phyloP scores from a whole-genome alignment of 106 monocot genomes.

The Phalaenopsis equestris region DNA sequence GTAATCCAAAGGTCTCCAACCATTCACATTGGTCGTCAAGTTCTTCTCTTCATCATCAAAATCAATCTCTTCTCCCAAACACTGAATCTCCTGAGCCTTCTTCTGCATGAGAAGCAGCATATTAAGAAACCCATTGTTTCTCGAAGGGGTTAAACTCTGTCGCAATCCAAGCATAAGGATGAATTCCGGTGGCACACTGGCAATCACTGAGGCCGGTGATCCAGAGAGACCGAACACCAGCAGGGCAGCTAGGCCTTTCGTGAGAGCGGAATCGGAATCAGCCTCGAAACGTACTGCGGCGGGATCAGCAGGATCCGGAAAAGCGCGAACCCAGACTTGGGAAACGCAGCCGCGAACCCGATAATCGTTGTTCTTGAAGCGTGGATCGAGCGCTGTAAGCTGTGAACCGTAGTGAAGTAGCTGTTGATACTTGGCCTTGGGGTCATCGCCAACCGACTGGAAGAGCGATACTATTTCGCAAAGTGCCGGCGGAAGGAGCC shows the following conservation, averaged over 20 bases:
- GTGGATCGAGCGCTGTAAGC: slow-evolving; percentile 54
- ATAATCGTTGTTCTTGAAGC: slow-evolving; percentile 52
- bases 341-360: slow-evolving; percentile 90
- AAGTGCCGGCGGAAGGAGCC: slow-evolving; percentile 50
- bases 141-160: slow-evolving; percentile 72
- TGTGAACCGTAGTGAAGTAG: slow-evolving; percentile 71
- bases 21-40: neutral
- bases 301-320: slow-evolving; percentile 44
- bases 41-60: neutral
- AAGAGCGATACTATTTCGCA: slow-evolving; percentile 70
- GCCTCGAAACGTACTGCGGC: slow-evolving; percentile 60
- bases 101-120: slow-evolving; percentile 84
- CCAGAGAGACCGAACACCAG: slow-evolving; percentile 72
- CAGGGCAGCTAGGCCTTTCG: slow-evolving; percentile 73
- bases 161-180: slow-evolving; percentile 59
- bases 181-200: slow-evolving; percentile 47
- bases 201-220: slow-evolving; percentile 22
- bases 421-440: slow-evolving; percentile 84
- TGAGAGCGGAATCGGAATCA: slow-evolving; percentile 72
- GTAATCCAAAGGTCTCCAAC: slow-evolving; percentile 6
- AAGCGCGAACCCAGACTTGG: slow-evolving; percentile 89
- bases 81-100: slow-evolving; percentile 45
- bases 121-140: slow-evolving; percentile 88
- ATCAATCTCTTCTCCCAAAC: slow-evolving; percentile 3
- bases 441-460: slow-evolving; percentile 76